Base-by-base conservation (phyloP, 2,329 filamentous ascomycete species). In the Tolypocladium cylindrosporum region DNA sequence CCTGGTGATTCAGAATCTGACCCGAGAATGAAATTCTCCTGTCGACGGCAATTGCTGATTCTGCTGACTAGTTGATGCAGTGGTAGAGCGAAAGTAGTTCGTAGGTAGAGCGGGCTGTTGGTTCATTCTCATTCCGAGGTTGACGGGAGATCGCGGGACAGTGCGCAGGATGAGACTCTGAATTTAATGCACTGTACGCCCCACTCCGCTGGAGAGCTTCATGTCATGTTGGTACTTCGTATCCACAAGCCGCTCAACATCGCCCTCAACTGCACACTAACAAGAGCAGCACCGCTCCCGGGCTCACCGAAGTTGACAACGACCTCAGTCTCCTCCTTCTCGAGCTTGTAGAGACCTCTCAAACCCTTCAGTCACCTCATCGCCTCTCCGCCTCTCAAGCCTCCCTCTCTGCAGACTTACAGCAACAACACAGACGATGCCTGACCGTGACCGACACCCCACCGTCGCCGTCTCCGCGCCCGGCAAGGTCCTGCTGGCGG, bases 401-500 rank as follows among this genome's bases (percentile, higher is more conserved):
- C 19, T 13, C 6, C 27, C 7, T 6, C 27, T 5, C 4, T 11
- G 5, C n/a, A 2, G 16, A 34, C 41, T 45, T 37, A 16, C 34
- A 39, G 9, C n/a, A 50, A 34, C 14, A 36, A 13, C 19, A 21
- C 27, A 21, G 24, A 27, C 21, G 27, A 54, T 39, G 41, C 37
- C 24, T 9, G 34, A 19, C 40, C 45, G 10, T 9, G 34, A 19
- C 40, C 45, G 10, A 55, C 68, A 72, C 66, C 70, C 71, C 61
- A 75, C 76, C 54, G 67, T 74, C 54, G 87, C 86, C 68, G 84
- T 96, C 63, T 97, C 94, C 62, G 93, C 94, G 27, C 94, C 94
- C 21, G 94, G 94, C 65, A 99, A 99, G 78, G 94, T 99, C 60
- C 83, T 99, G 63, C 83, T 97, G 57, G 91, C 93, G 4, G 94